Conservation (phyloP, 169 alveolate species). For the Babesia ovis region DNA sequence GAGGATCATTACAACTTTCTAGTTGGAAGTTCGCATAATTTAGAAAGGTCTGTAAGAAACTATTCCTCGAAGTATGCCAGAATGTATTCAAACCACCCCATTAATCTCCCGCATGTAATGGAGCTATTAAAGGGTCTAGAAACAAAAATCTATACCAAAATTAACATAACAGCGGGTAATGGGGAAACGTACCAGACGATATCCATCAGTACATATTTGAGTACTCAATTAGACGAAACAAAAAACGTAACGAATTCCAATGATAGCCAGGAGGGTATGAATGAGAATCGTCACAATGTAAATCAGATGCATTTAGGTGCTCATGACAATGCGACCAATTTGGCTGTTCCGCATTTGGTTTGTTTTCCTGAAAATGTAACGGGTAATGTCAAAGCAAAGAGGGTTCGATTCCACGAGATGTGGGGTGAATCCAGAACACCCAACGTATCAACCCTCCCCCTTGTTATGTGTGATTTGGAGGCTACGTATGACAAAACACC, state of each 20-base stretch:
- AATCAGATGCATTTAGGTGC: background rate
- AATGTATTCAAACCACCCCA: constrained; percentile 35
- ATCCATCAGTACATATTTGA: background rate
- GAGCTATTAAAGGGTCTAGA: background rate
- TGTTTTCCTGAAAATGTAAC: background rate
- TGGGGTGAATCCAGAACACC: background rate
- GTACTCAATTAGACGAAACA: background rate
- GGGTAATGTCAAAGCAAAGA: background rate
- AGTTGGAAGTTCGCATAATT: constrained; percentile 43
- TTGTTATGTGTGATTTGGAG: constrained; percentile 37
- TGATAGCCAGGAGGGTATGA: background rate
- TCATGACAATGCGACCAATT: background rate
- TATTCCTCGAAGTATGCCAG: constrained; percentile 45
- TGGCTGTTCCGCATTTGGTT: background rate
- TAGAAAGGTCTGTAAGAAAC: constrained; percentile 43
- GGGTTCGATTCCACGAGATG: background rate
- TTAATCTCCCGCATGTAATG: background rate
- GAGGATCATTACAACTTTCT: constrained; percentile 63
- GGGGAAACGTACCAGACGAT: background rate
- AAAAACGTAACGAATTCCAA: background rate
- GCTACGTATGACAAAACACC: constrained; percentile 64
- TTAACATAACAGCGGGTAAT: background rate
- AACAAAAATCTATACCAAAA: background rate
- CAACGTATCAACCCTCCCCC: constrained; percentile 8
- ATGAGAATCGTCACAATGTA: background rate